Evolutionary conservation across 2,329 filamentous ascomycete species (phyloP).

Genomic region (Akanthomyces muscarius): DNA sequence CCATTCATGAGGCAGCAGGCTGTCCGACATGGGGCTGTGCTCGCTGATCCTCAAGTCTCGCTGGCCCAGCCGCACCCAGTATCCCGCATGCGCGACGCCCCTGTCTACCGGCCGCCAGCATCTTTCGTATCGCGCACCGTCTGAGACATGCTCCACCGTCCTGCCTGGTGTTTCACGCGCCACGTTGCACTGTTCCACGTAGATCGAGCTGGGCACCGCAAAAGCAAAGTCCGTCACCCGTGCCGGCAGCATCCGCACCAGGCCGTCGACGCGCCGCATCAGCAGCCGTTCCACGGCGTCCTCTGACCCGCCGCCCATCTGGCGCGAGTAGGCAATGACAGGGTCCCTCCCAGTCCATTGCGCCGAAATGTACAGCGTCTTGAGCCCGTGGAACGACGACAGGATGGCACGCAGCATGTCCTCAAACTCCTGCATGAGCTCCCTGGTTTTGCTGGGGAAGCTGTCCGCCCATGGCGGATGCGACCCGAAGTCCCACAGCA

Average conservation of each 20-base stretch:
- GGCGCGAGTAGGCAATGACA: not conserved
- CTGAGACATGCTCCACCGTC: slow-evolving; percentile 20
- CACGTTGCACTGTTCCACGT: slow-evolving; percentile 19
- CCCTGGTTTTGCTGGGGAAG: slow-evolving; percentile 15
- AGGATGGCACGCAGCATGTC: slow-evolving; percentile 21
- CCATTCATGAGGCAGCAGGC: slow-evolving; percentile 4
- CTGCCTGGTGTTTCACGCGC: slow-evolving; percentile 16
- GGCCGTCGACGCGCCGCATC: slow-evolving; percentile 20
- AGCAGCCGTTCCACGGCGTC: slow-evolving; percentile 11
- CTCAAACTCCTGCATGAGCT: slow-evolving; percentile 16
- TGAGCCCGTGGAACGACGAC: slow-evolving; percentile 18
- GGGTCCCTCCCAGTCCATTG: slow-evolving; percentile 16
- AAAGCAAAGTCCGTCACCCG: slow-evolving; percentile 22
- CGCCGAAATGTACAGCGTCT: slow-evolving; percentile 21
- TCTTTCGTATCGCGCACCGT: slow-evolving; percentile 20
- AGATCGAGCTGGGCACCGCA: slow-evolving; percentile 24
- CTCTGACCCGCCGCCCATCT: not conserved
- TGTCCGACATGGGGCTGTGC: not conserved
- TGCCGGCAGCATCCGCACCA: slow-evolving; percentile 22
- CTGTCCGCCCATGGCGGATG: slow-evolving; percentile 14
- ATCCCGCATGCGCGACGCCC: slow-evolving; percentile 21
- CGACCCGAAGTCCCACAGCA: slow-evolving; percentile 24
- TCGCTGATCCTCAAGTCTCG: slow-evolving; percentile 19
- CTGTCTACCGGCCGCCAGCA: slow-evolving; percentile 22
- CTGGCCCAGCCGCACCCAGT: slow-evolving; percentile 27